phyloP scores from a whole-genome alignment of 2,329 filamentous ascomycete species.

The Talaromyces sp. region DNA sequence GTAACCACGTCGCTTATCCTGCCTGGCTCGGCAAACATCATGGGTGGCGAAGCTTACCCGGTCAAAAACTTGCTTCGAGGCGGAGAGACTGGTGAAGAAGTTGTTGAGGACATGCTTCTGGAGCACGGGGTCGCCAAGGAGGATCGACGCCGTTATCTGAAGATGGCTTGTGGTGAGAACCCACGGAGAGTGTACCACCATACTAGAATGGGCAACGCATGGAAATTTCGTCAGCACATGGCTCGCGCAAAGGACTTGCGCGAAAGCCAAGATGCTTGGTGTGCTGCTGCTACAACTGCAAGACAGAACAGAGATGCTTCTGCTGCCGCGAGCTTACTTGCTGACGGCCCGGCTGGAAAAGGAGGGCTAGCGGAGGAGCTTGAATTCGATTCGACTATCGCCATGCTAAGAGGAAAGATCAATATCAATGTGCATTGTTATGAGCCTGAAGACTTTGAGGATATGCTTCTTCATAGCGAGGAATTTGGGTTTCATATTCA shows the following conservation, averaged over 20 bases:
- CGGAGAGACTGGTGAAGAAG: slow-evolving; percentile 57
- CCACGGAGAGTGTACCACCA: slow-evolving; percentile 60
- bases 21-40: slow-evolving; percentile 68
- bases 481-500: slow-evolving; percentile 66
- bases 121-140: slow-evolving; percentile 56
- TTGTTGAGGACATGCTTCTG: slow-evolving; percentile 61
- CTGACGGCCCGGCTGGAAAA: slow-evolving; percentile 38
- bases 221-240: slow-evolving; percentile 65
- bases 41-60: slow-evolving; percentile 66
- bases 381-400: slow-evolving; percentile 60
- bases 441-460: slow-evolving; percentile 64
- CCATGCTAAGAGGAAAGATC: slow-evolving; percentile 63
- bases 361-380: slow-evolving; percentile 60
- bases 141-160: slow-evolving; percentile 65
- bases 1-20: slow-evolving; percentile 65
- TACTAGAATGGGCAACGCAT: slow-evolving; percentile 65
- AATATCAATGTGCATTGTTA: slow-evolving; percentile 70
- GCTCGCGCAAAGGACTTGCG: slow-evolving; percentile 58
- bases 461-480: slow-evolving; percentile 66
- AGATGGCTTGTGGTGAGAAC: slow-evolving; percentile 73
- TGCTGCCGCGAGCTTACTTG: slow-evolving; percentile 14
- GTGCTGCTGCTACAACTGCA: slow-evolving; percentile 49
- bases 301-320: slow-evolving; percentile 15
- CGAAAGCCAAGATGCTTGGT: slow-evolving; percentile 66
- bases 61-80: slow-evolving; percentile 65